A percentile compares a stretch with the other conserved stretches of the same genome.
Evolutionary conservation across 1,284 basidiomycete genomes (phyloP).

Genomic region (Thecaphora thlaspeos): DNA sequence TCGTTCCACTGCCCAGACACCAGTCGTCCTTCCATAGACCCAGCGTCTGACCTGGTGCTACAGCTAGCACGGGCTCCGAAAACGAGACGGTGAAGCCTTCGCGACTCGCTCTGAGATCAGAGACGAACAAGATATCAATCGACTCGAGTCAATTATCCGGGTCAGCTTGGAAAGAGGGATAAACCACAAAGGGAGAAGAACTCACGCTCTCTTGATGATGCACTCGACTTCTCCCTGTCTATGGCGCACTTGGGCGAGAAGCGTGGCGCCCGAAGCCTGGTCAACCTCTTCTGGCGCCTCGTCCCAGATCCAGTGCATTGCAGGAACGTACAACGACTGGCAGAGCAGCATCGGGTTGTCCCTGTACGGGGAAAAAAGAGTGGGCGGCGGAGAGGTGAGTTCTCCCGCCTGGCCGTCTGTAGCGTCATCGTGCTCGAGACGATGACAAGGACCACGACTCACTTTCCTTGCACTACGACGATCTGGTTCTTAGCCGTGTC

Average conservation of each 20-base stretch:
- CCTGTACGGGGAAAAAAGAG: too few species aligned
- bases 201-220: slow-evolving; percentile 47
- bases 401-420: too few species aligned
- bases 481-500: slow-evolving; percentile 67
- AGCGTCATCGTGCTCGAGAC: too few species aligned
- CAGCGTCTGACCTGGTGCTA: slow-evolving; percentile 78
- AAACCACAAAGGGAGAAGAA: too few species aligned
- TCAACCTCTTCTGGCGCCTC: slow-evolving; percentile 33
- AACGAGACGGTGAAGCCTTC: slow-evolving; percentile 59
- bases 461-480: slow-evolving; percentile 74
- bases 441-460: slow-evolving; percentile 49
- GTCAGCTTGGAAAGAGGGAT: too few species aligned
- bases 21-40: slow-evolving; percentile 72
- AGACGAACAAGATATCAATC: too few species aligned
- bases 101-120: too few species aligned
- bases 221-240: slow-evolving; percentile 67
- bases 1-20: slow-evolving; percentile 81
- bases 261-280: slow-evolving; percentile 65
- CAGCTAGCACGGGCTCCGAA: slow-evolving; percentile 66
- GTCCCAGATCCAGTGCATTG: slow-evolving; percentile 30
- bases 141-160: too few species aligned
- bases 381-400: too few species aligned
- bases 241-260: slow-evolving; percentile 76
- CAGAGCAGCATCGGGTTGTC: slow-evolving; percentile 69
- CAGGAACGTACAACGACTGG: slow-evolving; percentile 10